phyloP scores from a whole-genome alignment of 768 basidiomycete genomes.

The Suillus bovinus region DNA sequence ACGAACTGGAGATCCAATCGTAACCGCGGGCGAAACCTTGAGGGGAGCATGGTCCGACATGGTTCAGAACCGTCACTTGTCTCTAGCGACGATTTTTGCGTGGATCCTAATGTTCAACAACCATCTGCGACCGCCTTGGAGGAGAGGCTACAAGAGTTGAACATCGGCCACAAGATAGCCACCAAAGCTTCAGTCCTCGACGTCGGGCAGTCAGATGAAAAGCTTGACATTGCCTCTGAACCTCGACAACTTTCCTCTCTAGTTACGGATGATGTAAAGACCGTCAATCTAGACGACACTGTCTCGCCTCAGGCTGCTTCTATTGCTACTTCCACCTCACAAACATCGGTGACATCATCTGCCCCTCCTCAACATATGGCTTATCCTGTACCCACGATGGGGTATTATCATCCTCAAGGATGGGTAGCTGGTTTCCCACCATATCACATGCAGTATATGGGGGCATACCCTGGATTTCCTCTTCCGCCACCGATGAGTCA shows the following conservation, averaged over 20 bases:
- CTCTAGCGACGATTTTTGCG: constrained; percentile 12
- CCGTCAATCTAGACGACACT: constrained; percentile 25
- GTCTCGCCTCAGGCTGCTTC: constrained; percentile 9
- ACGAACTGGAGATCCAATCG: constrained; percentile 35
- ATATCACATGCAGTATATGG: constrained; percentile 53
- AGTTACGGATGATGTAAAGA: background rate
- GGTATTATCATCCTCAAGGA: constrained; percentile 46
- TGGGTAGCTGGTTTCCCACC: constrained; percentile 58
- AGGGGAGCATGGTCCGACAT: constrained; percentile 29
- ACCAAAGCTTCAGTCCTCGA: constrained; percentile 1
- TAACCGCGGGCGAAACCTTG: constrained; percentile 42
- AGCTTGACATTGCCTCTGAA: background rate
- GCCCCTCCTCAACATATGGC: constrained; percentile 21
- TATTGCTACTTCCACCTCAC: constrained; percentile 19
- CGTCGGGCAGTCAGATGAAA: constrained; percentile 5
- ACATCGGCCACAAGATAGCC: constrained; percentile 10
- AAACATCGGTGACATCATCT: constrained; percentile 33
- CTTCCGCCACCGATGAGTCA: constrained; percentile 27
- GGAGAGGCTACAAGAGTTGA: constrained; percentile 15
- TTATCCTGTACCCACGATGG: constrained; percentile 42
- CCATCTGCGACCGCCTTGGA: constrained; percentile 12
- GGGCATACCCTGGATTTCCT: constrained; percentile 48
- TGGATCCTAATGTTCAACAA: constrained; percentile 16
- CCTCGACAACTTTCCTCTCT: background rate
- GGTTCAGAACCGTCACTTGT: constrained; percentile 23